Conservation (phyloP, 2,329 filamentous ascomycete species). For the Chrysoporthe puriensis region DNA sequence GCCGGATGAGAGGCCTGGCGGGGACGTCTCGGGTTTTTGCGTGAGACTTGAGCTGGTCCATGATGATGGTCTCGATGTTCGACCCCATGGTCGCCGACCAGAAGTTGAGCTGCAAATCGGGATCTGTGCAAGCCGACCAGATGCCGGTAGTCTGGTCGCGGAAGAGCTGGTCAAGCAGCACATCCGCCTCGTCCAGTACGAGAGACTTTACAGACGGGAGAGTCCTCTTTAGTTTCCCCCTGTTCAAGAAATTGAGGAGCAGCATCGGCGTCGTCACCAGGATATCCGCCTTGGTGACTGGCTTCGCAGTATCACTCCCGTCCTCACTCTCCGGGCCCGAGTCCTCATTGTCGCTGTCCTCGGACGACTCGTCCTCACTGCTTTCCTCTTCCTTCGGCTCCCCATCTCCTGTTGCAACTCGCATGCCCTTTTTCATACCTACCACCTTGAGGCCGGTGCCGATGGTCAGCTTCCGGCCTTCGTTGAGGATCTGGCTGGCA, state of each 20-base stretch:
- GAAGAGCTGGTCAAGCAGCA: constrained; percentile 89
- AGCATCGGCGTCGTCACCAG: constrained; percentile 80
- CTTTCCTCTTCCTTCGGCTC: constrained; percentile 43
- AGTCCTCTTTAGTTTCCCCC: constrained; percentile 47
- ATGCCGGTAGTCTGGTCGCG: constrained; percentile 83
- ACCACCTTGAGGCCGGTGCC: constrained; percentile 80
- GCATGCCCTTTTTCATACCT: constrained; percentile 85
- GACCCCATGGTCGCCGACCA: constrained; percentile 99
- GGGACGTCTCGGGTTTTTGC: constrained; percentile 43
- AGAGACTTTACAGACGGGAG: constrained; percentile 73
- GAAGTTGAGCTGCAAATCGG: constrained; percentile 73
- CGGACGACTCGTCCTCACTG: constrained; percentile 41
- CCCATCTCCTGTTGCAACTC: constrained; percentile 55
- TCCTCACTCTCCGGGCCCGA: constrained; percentile 38
- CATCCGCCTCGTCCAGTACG: constrained; percentile 92
- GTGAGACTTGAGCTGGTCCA: constrained; percentile 65
- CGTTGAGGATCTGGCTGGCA: constrained; percentile 78
- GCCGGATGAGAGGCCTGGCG: constrained; percentile 67
- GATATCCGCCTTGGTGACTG: constrained; percentile 74
- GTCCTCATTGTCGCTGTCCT: constrained; percentile 39
- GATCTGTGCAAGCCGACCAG: constrained; percentile 77
- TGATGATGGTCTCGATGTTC: constrained; percentile 80
- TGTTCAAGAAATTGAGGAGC: constrained; percentile 73
- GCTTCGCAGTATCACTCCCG: constrained; percentile 41
- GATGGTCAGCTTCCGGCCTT: constrained; percentile 77